Evolutionary conservation across 2,329 filamentous ascomycete species (phyloP), one percentile per base, ranked within the genome.

Genomic region (Trichoderma gracile): DNA sequence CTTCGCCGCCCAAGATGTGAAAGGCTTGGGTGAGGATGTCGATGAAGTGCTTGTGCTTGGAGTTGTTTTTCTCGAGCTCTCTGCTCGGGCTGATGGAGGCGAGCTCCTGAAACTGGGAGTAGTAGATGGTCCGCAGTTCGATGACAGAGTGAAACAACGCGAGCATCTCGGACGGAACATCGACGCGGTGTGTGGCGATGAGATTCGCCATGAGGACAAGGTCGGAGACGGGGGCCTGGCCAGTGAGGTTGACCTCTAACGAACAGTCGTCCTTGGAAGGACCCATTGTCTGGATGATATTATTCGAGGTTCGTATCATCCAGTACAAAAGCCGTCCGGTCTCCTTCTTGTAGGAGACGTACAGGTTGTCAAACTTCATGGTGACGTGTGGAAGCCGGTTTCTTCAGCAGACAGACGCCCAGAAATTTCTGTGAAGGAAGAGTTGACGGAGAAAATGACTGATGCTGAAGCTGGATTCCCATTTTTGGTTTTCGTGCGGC

Each of bases 31-130:
- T 71, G 2, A 82, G 73, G 2, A 71, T 73, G 49, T 80, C 73
- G 58, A 82, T 81, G 66, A 81, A 82, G 43, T 74, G 67, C 50
- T 78, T 77, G 67, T 82, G 79, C 0, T 73, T 72, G 2, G 63
- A 66, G 65, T 81, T 81, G 63, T 74, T 79, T 54, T 69, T 71
- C 56, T 78, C 69, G 7, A 78, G 69, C 8, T 78, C 74, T 5
- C 74, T 73, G 46, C 78, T 76, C 5, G 72, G 71, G 25, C 71
- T 73, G 7, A 69, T 61, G 7, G 71, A 69, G 38, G 72, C 72
- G 10, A 77, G 65, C 55, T 74, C 71, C 49, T 76, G 70, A 59
- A 78, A 81, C 2, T 68, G 61, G 12, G 52, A 56, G 62, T 75
- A 69, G 19, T 69, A 67, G 5, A 70, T 62, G 0, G 71, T 71